Evolutionary conservation across 768 basidiomycete genomes (phyloP).

Genomic region (Ramaria rubella): DNA sequence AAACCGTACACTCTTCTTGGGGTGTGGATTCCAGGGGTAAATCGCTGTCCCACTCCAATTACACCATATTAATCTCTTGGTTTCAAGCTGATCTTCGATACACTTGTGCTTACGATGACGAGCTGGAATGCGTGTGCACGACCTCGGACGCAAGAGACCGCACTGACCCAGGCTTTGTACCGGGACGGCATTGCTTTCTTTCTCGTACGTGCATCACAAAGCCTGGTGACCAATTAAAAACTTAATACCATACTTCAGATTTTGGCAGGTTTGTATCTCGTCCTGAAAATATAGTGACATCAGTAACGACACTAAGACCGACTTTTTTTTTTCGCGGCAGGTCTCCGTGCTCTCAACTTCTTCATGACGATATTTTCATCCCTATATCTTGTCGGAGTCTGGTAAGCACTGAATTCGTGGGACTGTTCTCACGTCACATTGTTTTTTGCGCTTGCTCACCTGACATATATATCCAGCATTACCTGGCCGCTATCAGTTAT

Average conservation of each 20-base stretch:
- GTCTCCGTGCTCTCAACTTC: not conserved
- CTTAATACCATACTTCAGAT: not conserved
- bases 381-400: not conserved
- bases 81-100: constrained; percentile 4
- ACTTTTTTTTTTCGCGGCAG: too few relatives aligned
- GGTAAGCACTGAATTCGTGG: not conserved
- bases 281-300: too few relatives aligned
- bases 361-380: constrained; percentile 2
- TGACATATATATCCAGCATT: not conserved
- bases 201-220: not conserved
- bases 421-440: not conserved
- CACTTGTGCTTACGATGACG: constrained; percentile 3
- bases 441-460: not conserved
- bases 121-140: constrained; percentile 5
- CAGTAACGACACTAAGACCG: too few relatives aligned
- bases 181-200: constrained; percentile 8
- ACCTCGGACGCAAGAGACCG: not conserved
- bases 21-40: constrained; percentile 7
- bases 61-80: not conserved
- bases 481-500: constrained; percentile 3
- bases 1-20: not conserved
- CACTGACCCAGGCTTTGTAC: not conserved
- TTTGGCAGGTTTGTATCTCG: constrained; percentile 6
- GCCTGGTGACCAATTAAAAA: not conserved
- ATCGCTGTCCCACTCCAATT: not conserved